Evolutionary conservation across 805 yeast species (phyloP), one percentile per base, ranked within the genome.

Genomic region (Candida coquimbonensis): DNA sequence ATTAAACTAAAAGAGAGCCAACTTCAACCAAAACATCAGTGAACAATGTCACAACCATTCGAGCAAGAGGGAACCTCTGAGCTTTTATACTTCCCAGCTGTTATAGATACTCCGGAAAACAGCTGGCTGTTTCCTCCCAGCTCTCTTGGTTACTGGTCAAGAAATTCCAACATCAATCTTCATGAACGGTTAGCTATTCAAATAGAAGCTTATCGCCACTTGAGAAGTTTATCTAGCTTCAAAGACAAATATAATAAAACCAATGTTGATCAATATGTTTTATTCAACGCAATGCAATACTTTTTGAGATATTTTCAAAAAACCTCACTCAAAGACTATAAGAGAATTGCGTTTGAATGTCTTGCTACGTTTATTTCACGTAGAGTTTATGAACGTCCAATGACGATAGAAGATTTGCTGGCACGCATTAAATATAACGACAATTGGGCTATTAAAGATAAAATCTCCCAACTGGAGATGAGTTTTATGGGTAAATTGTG

Each of bases 401-500:
- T 44, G 12, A 40, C 54, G 16, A 38, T 43, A 4, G 46, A 44
- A 1, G 51, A 45, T 4, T 16, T 49, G 12, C 44, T 46, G 17
- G 16, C 44, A 25, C 33, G 26, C 8, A 21, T 45, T 6, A 36
- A 16, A 7, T 27, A 21, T 21, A 40, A 25, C 4, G 41, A 51
- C 33, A 39, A 27, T 9, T 59, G 56, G 51, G 29, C 21, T 1
- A 33, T 40, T 24, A 54, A 45, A 36, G 61, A 59, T 44, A 44
- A 21, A 27, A 21, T 56, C 4, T 39, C 47, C 12, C 43, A 37
- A 11, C 16, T 39, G n/a, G 62, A 59, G 38, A 40, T 49, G 42
- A 16, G 26, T 5, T 47, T 57, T 14, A 52, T 57, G 57, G 59
- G 54, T 6, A 50, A 38, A 11, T 48, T 59, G 3, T 56, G 61